Evolutionary conservation across 1,284 basidiomycete genomes (phyloP), one percentile per base, ranked within the genome.

Genomic region (Uromyces viciae-fabae): DNA sequence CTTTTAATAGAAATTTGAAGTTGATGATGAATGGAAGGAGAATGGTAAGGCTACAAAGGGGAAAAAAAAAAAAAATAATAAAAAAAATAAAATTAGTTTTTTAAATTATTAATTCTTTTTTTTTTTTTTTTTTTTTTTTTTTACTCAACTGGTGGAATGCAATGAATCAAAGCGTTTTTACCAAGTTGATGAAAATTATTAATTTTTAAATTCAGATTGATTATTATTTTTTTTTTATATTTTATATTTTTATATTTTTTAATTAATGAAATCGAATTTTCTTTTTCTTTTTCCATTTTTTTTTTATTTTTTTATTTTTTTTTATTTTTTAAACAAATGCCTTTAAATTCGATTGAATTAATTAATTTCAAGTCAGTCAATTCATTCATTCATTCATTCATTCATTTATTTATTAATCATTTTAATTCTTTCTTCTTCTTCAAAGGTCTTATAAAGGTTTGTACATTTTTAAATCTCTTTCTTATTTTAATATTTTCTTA

Each of bases 341-440:
- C 77, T 8, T 40, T 80, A 28, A n/a, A 72, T 80, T 73, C 68
- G 42, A 43, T 73, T 33, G 77, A 80, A 40, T 56, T 80, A 8
- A 69, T 56, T 25, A 80, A 80, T 31, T 80, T 80, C 77, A 80
- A 80, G 77, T 80, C n/a, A 80, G 69, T 38, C 15, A 31, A 25
- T 5, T 15, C 36, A n/a, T 7, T 19, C 11, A 31, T 31, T 28
- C n/a, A 25, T 31, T 80, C 52, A 1, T n/a, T 22, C 8, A 52
- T 15, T 40, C 36, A 33, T 71, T 7, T 15, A 5, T 8, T 14
- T 31, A 4, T 36, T n/a, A 22, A 11, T 0, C 49, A 33, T 54
- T 17, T 15, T 46, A 64, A 43, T 40, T 49, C 17, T 38, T 25
- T 36, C 9, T 62, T 22, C 49, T 69, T 46, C 28, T 33, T 38